Base-by-base conservation (phyloP, 176 grass and related monocot genomes). In the Raddia distichophylla region DNA sequence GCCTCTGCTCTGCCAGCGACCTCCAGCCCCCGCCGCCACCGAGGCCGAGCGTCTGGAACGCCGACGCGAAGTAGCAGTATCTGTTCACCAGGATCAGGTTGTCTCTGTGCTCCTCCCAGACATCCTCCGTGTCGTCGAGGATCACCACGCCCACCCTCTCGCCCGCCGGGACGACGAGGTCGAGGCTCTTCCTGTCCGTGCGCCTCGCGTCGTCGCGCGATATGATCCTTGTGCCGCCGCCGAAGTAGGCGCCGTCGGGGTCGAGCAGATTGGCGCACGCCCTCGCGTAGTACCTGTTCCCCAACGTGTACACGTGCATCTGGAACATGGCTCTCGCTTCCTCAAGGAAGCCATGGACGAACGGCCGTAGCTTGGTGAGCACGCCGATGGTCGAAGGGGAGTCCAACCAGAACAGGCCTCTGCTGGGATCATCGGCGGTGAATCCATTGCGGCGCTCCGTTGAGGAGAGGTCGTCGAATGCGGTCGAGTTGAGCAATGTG, bases 1-100 rank as follows among this genome's bases (percentile, higher is more conserved):
- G 63, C 32, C 8, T 64, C 55, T 5, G 53, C 69, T 90, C 93
- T 15, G 93, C 86, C 78, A 91, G 18, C n/a, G 93, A 92, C 10
- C 4, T 7, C 65, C 77, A 87, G 27, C 27, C 27, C 27, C 27
- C 27, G 27, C 27, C 27, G 16, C 49, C 51, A 54, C 10, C 10
- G 37, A 78, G 58, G 27, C 27, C 27, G 27, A 27, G 27, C 8
- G 88, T 82, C 44, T 52, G 75, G 71, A 75, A 70, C 37, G 84
- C 69, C 34, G 78, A 90, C 69, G 89, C 58, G 87, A 95, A 95
- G 84, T 73, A 93, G 81, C 80, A 72, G 77, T 90, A 94, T 17
- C 84, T 95, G 60, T 95, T 89, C 46, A 95, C 87, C n/a, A 87
- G 53, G 64, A 94, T 89, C 46, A 94, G 73, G 72, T 94, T 91